Conservation (phyloP, 2,329 filamentous ascomycete species). For the Penicillium sp. region DNA sequence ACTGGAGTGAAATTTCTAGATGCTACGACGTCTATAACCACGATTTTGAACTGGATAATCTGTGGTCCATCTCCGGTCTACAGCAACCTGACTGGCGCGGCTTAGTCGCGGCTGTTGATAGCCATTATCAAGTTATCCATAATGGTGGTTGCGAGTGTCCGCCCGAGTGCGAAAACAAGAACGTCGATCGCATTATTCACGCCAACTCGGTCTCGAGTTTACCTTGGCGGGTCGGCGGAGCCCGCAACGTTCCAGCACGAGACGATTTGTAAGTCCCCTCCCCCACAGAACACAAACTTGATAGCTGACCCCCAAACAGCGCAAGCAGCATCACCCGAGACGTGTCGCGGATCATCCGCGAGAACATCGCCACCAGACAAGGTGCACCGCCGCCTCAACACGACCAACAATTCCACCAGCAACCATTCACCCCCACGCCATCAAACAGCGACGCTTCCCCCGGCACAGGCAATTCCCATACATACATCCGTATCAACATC, state of each 20-base stretch:
- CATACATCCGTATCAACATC: slow-evolving; percentile 40
- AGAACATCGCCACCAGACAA: slow-evolving; percentile 31
- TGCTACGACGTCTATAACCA: slow-evolving; percentile 42
- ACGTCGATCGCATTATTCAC: slow-evolving; percentile 38
- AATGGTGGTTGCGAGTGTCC: slow-evolving; percentile 35
- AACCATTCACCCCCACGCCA: background rate
- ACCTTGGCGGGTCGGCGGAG: slow-evolving; percentile 39
- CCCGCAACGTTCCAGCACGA: slow-evolving; percentile 28
- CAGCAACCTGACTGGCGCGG: slow-evolving; percentile 44
- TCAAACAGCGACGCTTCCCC: slow-evolving; percentile 1
- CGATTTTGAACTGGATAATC: slow-evolving; percentile 40
- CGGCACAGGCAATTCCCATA: slow-evolving; percentile 17
- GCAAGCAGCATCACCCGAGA: slow-evolving; percentile 43
- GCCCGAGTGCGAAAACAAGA: slow-evolving; percentile 33
- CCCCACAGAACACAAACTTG: background rate
- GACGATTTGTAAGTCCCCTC: slow-evolving; percentile 41
- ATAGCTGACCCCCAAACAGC: slow-evolving; percentile 31
- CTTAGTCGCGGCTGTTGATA: slow-evolving; percentile 45
- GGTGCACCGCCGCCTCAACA: slow-evolving; percentile 5
- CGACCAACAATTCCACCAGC: slow-evolving; percentile 1
- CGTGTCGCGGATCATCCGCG: slow-evolving; percentile 42
- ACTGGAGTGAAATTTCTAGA: slow-evolving; percentile 38
- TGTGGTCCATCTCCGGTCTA: slow-evolving; percentile 43
- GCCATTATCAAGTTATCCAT: slow-evolving; percentile 43
- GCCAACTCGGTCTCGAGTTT: slow-evolving; percentile 32